Evolutionary conservation across 2,329 filamentous ascomycete species (phyloP), one percentile per base, ranked within the genome.

Genomic region (Trichoderma atroviride): DNA sequence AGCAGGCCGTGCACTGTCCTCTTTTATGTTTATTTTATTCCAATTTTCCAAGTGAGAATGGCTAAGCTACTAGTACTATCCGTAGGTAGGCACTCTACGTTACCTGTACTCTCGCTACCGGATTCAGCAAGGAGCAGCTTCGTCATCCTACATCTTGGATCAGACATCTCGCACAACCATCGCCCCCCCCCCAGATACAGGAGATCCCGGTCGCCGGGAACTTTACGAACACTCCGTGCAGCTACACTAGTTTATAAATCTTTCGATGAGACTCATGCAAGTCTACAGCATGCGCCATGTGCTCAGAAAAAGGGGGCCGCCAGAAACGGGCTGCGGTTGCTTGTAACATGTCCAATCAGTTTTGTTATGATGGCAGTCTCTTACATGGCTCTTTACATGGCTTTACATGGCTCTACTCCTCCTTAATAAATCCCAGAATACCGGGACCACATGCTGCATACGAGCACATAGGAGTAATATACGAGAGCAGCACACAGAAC

Each of bases 141-240:
- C 58, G 29, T 35, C 50, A 61, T 68, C 47, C 57, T 61, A 40
- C 47, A 61, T 61, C 56, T 53, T 68, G 57, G 57, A 68, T 69
- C 58, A 56, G 50, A 69, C 37, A 56, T 50, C 53, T 66, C 29
- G 16, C 58, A 50, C 57, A 35, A 50, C 47, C 40, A 61, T 61
- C 65, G 35, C 31, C 47, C 65, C 31, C 47, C 65, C 57, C 35
- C 63, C 65, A 29, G 31, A 33, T 52, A 56, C 56, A 50, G 27
- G 57, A 27, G 58, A 69, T 60, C 65, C 65, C 31, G 43, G 65
- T 68, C 65, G 56, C 37, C 56, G 65, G 65, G 55, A 68, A 55
- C 56, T 60, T 68, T 59, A 58, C 65, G 65, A 58, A 61, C 66
- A 58, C 58, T 50, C 58, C 66, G 53, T 66, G 53, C 63, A 66